Base-by-base conservation (phyloP, 108 stramenopile species). In the Skeletonema marinoi region DNA sequence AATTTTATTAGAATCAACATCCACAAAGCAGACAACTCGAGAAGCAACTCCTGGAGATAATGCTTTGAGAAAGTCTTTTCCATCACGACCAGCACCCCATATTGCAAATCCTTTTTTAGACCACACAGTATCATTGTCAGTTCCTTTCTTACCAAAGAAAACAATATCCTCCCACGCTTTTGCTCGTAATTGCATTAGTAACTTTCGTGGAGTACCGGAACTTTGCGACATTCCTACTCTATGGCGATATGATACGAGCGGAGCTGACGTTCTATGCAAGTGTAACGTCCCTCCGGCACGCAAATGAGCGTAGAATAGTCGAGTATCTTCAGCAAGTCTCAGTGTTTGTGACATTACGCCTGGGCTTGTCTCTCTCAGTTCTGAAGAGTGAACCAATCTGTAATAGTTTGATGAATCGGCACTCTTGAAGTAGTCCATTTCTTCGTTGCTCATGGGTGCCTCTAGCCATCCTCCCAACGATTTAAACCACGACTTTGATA, bases 21-120 rank as follows among this genome's bases (percentile, higher is more conserved):
- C 96, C 29, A 89, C 96, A 71, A 96, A 88, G 51, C 92, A 92
- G 19, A 87, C 75, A 11, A 96, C 87, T 32, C 80, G 59, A 36
- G 65, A 42, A n/a, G 84, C 88, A 21, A 86, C 77, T 16, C 87
- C 78, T 42, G 74, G 65, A 41, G 71, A 68, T 30, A 96, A 65
- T 7, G 87, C 77, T 81, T 97, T 97, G 62, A 89, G 60, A 77
- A 97, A 93, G 31, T 96, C 93, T 56, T 95, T 96, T 31, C 93
- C 96, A 82, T 97, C 96, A 41, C 96, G 79, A 12, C 96, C 96
- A 16, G 95, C 95, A 16, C 92, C 94, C 81, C 81, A 82, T 21
- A 97, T 84, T 6, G 84, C 85, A 81, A 97, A 94, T 3, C 69
- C 73, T 11, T 65, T 36, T 41, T 60, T 69, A 21, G 70, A 59